phyloP scores from a whole-genome alignment of 768 basidiomycete species.

The Rhodocollybia butyracea region DNA sequence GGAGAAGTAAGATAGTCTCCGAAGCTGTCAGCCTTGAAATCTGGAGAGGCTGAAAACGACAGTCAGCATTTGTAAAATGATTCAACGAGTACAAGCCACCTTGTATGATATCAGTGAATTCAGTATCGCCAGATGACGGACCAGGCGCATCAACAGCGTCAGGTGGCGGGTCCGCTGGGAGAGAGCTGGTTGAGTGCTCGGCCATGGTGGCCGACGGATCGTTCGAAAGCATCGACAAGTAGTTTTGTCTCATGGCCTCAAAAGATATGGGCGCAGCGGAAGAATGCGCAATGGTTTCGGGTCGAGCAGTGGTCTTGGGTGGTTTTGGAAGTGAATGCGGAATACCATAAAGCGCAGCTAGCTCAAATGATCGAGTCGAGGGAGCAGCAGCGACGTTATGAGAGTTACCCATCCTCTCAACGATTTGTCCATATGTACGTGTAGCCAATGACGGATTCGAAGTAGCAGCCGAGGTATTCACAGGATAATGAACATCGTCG shows the following conservation, averaged over 20 bases:
- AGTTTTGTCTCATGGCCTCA: slow-evolving; percentile 51
- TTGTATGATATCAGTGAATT: no score
- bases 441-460: slow-evolving; percentile 32
- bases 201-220: slow-evolving; percentile 25
- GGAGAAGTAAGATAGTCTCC: slow-evolving; percentile 7
- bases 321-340: slow-evolving; percentile 68
- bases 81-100: no score
- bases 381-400: slow-evolving; percentile 66
- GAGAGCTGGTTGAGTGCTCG: neutral
- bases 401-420: slow-evolving; percentile 34
- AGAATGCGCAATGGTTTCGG: slow-evolving; percentile 33
- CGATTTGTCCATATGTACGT: slow-evolving; percentile 36
- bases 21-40: neutral
- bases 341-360: slow-evolving; percentile 78
- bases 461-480: slow-evolving; percentile 42
- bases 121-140: no score
- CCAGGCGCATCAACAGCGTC: no score
- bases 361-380: slow-evolving; percentile 57
- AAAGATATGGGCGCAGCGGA: slow-evolving; percentile 43
- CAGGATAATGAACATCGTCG: slow-evolving; percentile 44
- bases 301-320: slow-evolving; percentile 34
- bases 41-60: neutral
- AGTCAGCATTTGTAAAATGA: neutral
- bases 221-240: slow-evolving; percentile 65
- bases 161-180: neutral